A percentile compares a stretch with the other conserved stretches of the same genome.
These are phyloP conservation scores for Penicillium sp. DNA, from an alignment of 2,329 filamentous ascomycete genomes.

Conservation along the genomic window DNA sequence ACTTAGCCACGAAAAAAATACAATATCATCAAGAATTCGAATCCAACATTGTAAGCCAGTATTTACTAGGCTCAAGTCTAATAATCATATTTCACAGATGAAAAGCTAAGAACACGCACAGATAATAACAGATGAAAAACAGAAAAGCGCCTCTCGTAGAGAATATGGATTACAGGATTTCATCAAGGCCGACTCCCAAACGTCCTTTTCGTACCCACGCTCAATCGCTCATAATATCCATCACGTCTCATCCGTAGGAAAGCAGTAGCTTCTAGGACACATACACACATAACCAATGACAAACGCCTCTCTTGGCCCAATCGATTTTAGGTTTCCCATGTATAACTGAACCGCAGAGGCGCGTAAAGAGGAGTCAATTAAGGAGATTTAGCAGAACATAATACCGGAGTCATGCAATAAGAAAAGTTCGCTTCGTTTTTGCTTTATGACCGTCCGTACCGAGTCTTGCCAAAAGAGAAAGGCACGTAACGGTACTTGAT, in stretches of 20 bases:
- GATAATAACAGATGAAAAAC: neutral
- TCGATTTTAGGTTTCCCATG: neutral
- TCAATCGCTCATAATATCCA: constrained; percentile 17
- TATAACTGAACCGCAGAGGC: neutral
- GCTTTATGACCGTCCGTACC: constrained; percentile 56
- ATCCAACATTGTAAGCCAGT: constrained; percentile 10
- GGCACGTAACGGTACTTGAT: constrained; percentile 99
- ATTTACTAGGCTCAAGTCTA: constrained; percentile 15
- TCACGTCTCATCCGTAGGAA: constrained; percentile 2
- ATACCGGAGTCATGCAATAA: neutral
- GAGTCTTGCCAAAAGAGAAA: constrained; percentile 86
- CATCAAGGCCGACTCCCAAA: constrained; percentile 10
- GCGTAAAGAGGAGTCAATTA: neutral
- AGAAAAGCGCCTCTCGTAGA: constrained; percentile 14
- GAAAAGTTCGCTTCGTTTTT: neutral
- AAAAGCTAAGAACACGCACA: constrained; percentile 7
- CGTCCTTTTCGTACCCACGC: neutral
- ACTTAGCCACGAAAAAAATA: neutral
- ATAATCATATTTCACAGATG: constrained; percentile 27
- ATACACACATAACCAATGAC: constrained; percentile 12
- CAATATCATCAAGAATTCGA: neutral
- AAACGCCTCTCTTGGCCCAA: neutral
- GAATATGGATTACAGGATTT: constrained; percentile 16
- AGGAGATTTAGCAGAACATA: neutral
- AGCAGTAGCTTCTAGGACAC: constrained; percentile 5